These are phyloP conservation scores for Brachypodium distachyon DNA, from an alignment of 202 grass and related monocot genomes.

Conservation along the genomic window DNA sequence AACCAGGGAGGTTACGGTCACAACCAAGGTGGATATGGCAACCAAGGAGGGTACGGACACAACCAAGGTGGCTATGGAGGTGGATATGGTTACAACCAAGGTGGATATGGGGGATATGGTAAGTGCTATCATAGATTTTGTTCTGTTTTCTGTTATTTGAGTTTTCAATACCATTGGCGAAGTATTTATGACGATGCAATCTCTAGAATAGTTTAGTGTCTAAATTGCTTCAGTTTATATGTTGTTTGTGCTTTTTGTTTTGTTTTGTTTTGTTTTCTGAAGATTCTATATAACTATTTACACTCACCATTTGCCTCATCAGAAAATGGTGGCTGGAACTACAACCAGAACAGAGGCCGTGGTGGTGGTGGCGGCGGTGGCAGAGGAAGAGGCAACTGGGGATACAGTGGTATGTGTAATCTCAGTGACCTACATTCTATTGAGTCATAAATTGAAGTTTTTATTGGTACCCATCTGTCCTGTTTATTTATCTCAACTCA, in stretches of 20 bases:
- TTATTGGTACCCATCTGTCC: background rate
- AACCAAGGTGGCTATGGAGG: slow-evolving; percentile 65
- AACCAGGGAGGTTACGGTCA: background rate
- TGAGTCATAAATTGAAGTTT: background rate
- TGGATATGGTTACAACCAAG: slow-evolving; percentile 55
- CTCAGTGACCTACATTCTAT: background rate
- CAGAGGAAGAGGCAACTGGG: slow-evolving; percentile 63
- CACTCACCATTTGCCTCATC: background rate
- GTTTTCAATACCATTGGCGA: background rate
- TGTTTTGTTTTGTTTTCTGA: background rate
- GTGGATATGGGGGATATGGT: slow-evolving; percentile 69
- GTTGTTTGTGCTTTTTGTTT: background rate
- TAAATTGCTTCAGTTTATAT: slow-evolving; percentile 1
- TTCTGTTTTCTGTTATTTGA: background rate
- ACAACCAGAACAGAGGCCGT: slow-evolving; percentile 47
- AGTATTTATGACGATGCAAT: background rate
- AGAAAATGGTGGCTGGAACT: slow-evolving; percentile 93
- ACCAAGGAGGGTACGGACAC: slow-evolving; percentile 48
- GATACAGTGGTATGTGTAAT: slow-evolving; percentile 71
- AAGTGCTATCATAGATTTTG: slow-evolving; percentile 1
- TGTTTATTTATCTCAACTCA: background rate
- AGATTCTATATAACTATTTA: background rate
- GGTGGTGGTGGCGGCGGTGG: slow-evolving; percentile 45
- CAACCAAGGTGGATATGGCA: slow-evolving; percentile 46
- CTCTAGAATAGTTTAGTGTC: background rate